Evolutionary conservation across 139 green algal species (phyloP), one percentile per base, ranked within the genome.

Genomic region (Diplosphaera chodatii): DNA sequence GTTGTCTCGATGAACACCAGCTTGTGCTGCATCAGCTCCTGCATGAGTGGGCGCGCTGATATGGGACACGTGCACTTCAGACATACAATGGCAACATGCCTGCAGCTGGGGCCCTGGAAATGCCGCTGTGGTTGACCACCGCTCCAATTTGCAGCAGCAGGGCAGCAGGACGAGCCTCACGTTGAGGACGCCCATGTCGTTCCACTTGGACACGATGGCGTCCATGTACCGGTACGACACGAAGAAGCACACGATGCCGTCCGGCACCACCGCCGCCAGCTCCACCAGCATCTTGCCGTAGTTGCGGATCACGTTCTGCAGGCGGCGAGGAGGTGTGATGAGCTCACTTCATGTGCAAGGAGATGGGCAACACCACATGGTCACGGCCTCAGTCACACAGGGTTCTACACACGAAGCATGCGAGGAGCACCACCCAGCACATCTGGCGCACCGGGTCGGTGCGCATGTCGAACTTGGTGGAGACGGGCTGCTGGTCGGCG

Each of bases 141-240:
- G n/a, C n/a, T n/a, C n/a, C n/a, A n/a, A n/a, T n/a, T n/a, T n/a
- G n/a, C n/a, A n/a, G n/a, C n/a, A n/a, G 59, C 27, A 65, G 27
- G 3, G 4, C 13, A 70, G 1, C 21, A 32, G 32, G 32, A 28
- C 29, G 15, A 56, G 25, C 37, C 70, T 0, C 32, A 80, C 81
- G 70, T 89, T 72, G 48, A 99, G 83, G 28, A 99, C 84, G 56
- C 95, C 94, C 81, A 96, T 92, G 69, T 97, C 90, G 72, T 98
- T 86, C 95, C 95, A 99, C 63, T 86, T 87, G 32, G 79, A 83
- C 33, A 98, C 86, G 64, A 97, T 96, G 23, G 74, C 69, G 71
- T 99, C 94, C 95, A 99, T 99, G 87, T 99, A 99, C 29, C 84
- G 77, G 85, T 98, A 99, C 25, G 83, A 94, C 64, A 99, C 95